These are phyloP conservation scores for Leccinum subspadiceum DNA, from an alignment of 1,284 basidiomycete genomes.

Conservation along the genomic window DNA sequence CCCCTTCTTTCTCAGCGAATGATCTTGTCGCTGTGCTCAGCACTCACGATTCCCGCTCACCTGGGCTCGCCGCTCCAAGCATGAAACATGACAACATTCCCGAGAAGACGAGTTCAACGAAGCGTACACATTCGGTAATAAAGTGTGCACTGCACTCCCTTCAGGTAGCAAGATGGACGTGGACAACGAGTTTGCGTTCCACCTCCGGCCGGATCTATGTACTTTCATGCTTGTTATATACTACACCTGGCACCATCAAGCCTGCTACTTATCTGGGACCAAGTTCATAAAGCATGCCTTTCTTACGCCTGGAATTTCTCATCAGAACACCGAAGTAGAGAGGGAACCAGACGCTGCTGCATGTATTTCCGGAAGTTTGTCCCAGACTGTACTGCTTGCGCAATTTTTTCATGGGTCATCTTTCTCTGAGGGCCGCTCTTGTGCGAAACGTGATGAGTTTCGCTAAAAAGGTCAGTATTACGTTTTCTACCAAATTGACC, in stretches of 20 bases:
- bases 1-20: constrained; percentile 18
- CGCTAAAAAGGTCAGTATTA: too few relatives aligned
- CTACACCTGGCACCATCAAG: constrained; percentile 43
- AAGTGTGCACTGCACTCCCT: too few relatives aligned
- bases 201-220: constrained; percentile 39
- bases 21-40: constrained; percentile 39
- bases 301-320: constrained; percentile 37
- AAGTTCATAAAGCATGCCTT: constrained; percentile 52
- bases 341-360: too few relatives aligned
- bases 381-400: too few relatives aligned
- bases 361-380: too few relatives aligned
- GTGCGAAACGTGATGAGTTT: too few relatives aligned
- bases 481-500: too few relatives aligned
- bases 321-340: constrained; percentile 14
- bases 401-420: too few relatives aligned
- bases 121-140: too few relatives aligned
- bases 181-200: constrained; percentile 37
- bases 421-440: too few relatives aligned
- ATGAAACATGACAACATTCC: constrained; percentile 39
- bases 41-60: constrained; percentile 38
- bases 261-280: constrained; percentile 61
- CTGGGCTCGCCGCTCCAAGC: constrained; percentile 44
- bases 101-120: constrained; percentile 42
- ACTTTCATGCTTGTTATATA: constrained; percentile 46
- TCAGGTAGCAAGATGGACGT: too few relatives aligned